Evolutionary conservation across 441 rosid species (phyloP), one percentile per base, ranked within the genome.

Genomic region (Erodium texanum): DNA sequence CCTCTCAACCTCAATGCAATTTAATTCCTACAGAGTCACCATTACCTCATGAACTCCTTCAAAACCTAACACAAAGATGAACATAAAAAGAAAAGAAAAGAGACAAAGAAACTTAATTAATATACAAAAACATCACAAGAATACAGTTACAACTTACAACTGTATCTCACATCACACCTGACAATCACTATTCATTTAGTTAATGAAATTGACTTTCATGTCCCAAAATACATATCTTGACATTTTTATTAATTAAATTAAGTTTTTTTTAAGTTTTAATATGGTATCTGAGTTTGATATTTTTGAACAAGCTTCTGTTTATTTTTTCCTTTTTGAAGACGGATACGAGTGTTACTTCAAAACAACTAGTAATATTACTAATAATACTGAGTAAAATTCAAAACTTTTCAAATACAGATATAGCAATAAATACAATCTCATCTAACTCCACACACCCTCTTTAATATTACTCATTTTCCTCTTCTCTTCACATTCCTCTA

Each of bases 361-460:
- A 48, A 15, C 18, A 16, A 20, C 20, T 54, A 7, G 22, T n/a
- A n/a, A n/a, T n/a, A n/a, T 16, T 20, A 16, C 23, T 54, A 54
- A 54, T 27, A 27, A 27, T 27, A 27, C 2, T 4, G 29, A 54
- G n/a, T 14, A 54, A 54, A 54, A 54, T 54, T 54, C 61, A 18
- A 54, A 54, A 16, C 22, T 18, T 54, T n/a, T 18, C 22, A 54
- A 18, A 54, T 54, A 18, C 61, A 16, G 61, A 54, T 54, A 54
- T 20, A 54, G 61, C 22, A 54, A 16, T 54, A 54, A 54, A 54
- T 54, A 54, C 61, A 18, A 2, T 54, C 61, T 54, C 61, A 54
- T 54, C 61, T 54, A 54, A 54, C 61, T 54, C 61, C 22, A 16
- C 61, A 54, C 61, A 16, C 61, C 22, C 61, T 54, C 61, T 54